A percentile compares a stretch with the other conserved stretches of the same genome.
These are phyloP conservation scores for Jatropha multifida DNA, from an alignment of 441 rosid species.

Conservation along the genomic window DNA sequence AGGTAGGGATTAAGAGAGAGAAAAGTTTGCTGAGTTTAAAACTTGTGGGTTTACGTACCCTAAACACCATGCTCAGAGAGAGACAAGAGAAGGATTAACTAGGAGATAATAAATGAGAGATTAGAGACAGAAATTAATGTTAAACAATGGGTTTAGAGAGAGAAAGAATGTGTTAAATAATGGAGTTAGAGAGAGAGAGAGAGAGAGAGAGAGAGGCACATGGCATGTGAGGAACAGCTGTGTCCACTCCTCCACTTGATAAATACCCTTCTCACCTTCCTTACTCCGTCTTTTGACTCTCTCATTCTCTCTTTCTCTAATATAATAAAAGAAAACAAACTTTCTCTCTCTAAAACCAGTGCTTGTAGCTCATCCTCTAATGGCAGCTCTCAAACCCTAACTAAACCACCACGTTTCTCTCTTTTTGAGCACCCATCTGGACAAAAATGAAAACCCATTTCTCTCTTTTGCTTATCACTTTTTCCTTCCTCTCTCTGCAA, in stretches of 20 bases:
- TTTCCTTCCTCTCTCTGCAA: constrained; percentile 32
- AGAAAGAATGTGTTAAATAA: constrained; percentile 3
- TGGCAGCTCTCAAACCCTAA: constrained; percentile 56
- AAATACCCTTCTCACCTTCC: constrained; percentile 56
- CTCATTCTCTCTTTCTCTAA: background rate
- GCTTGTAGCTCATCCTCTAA: constrained; percentile 36
- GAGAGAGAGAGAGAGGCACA: constrained; percentile 41
- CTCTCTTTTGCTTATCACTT: constrained; percentile 15
- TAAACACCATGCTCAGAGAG: constrained; percentile 6
- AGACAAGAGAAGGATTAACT: constrained; percentile 21
- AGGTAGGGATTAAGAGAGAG: too few species aligned
- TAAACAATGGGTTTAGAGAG: constrained; percentile 1
- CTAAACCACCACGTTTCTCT: background rate
- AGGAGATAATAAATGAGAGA: background rate
- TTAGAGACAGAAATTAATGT: constrained; percentile 18
- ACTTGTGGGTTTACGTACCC: background rate
- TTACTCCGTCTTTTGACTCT: constrained; percentile 41
- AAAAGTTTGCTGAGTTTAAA: background rate
- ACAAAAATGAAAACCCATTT: constrained; percentile 37
- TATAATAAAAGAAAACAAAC: background rate
- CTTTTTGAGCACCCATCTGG: background rate
- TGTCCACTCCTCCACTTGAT: constrained; percentile 60
- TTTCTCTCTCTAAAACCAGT: constrained; percentile 29
- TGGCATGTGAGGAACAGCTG: constrained; percentile 97
- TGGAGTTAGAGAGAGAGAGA: background rate